A percentile compares a stretch with the other conserved stretches of the same genome.
phyloP scores from a whole-genome alignment of 2,329 filamentous ascomycete genomes.

The Fusarium nurragi region DNA sequence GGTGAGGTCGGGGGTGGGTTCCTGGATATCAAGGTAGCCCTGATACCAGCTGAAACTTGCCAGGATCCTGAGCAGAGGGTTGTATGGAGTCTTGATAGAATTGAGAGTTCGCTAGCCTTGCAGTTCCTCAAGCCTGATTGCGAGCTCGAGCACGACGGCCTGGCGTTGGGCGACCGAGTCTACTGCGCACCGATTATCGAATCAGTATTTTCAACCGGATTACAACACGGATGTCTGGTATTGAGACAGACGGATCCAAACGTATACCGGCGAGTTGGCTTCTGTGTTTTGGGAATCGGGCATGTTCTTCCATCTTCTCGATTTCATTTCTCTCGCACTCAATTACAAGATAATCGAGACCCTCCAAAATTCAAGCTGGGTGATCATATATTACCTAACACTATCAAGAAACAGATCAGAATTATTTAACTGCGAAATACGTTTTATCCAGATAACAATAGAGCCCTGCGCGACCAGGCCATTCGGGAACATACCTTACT shows the following conservation, averaged over 20 bases:
- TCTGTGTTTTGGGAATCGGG: fast-evolving
- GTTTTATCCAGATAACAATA: too few species aligned
- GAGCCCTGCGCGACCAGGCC: too few species aligned
- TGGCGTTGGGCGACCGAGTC: neutral
- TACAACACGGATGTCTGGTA: neutral
- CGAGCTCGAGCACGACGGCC: neutral
- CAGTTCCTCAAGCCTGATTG: neutral
- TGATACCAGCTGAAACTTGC: neutral
- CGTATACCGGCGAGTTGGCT: neutral
- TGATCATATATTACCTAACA: too few species aligned
- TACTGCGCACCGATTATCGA: neutral
- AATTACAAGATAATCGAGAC: too few species aligned
- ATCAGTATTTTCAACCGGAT: fast-evolving
- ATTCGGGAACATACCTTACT: too few species aligned
- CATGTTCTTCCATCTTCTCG: too few species aligned
- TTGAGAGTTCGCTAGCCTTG: neutral
- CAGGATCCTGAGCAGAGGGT: neutral
- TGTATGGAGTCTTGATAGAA: neutral
- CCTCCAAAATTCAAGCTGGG: too few species aligned
- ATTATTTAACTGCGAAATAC: too few species aligned
- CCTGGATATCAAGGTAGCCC: neutral
- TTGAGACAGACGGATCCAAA: neutral
- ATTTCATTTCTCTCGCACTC: fast-evolving
- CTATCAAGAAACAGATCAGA: neutral
- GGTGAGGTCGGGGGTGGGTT: neutral